Base-by-base conservation (phyloP, 192 early-diverging fungal species). In the Cladochytrium replicatum region DNA sequence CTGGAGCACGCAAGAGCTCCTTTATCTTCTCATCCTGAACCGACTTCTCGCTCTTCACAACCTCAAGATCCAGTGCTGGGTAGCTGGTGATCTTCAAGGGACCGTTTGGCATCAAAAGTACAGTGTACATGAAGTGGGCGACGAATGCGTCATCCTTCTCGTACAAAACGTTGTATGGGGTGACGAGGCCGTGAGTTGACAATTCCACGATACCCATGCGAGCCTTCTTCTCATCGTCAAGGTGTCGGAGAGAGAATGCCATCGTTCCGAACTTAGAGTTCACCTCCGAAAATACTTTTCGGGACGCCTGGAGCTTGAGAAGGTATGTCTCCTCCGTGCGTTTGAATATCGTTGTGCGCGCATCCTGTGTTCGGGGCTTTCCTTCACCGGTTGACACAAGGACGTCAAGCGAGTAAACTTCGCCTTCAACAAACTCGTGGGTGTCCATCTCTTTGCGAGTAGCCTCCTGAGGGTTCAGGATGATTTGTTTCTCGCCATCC, bases 371-470 rank as follows among this genome's bases (percentile, higher is more conserved):
- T 9, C 48, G 39, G 21, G 67, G 52, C 66, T 88, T 90, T 46
- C 91, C 93, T 28, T 91, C 89, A 30, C 90, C 91, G 21, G 84
- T 77, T 32, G 88, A 87, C 45, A 97, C 63, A 39, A 87, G 81
- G 40, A 97, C 82, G 55, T 94, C 90, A 17, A 97, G 68, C 39
- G 81, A 69, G 68, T 91, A 97, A n/a, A 92, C 91, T 68, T 97
- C 86, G 46, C 88, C 85, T 57, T 89, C 87, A 27, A 67, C 77
- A 48, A 88, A 86, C 15, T 67, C 73, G 21, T 17, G 28, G 17
- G 61, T 57, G 50, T 84, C 65, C 55, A 82, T 78, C 40, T 86
- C 80, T 57, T 80, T 75, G 48, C 79, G 77, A 57, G 88, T 86
- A 23, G 60, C 67, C 43, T 84, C 78, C 44, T 70, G 77, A 27